Percentiles rank a stretch among this genome's conserved stretches.
Conservation (phyloP, 805 yeast genomes). For the Starmerella vaccinii region DNA sequence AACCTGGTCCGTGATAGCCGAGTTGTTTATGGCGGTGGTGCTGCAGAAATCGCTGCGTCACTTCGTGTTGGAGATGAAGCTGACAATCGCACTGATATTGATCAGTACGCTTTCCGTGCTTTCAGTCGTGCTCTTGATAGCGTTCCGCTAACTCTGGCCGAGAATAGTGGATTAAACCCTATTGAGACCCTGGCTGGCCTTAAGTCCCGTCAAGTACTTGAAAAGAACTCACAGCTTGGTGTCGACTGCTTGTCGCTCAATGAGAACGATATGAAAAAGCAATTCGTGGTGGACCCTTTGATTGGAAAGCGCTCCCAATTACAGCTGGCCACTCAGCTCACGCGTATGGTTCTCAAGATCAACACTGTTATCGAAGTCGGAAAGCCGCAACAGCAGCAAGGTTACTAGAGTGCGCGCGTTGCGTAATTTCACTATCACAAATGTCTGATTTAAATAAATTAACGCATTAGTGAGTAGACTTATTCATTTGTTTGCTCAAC, state of each 20-base stretch:
- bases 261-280: slow-evolving; percentile 82
- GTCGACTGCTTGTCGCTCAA: slow-evolving; percentile 90
- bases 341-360: slow-evolving; percentile 94
- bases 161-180: slow-evolving; percentile 91
- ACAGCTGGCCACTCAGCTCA: slow-evolving; percentile 88
- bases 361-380: slow-evolving; percentile 92
- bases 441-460: too few species aligned
- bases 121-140: slow-evolving; percentile 84
- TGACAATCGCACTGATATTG: slow-evolving; percentile 86
- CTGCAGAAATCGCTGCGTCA: slow-evolving; percentile 91
- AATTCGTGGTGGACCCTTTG: slow-evolving; percentile 91
- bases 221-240: slow-evolving; percentile 62
- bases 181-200: slow-evolving; percentile 78
- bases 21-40: slow-evolving; percentile 99
- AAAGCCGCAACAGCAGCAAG: slow-evolving; percentile 30
- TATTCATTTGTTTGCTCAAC: background rate
- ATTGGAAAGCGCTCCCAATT: slow-evolving; percentile 96
- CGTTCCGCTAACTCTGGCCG: slow-evolving; percentile 91
- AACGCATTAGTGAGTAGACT: too few species aligned
- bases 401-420: background rate
- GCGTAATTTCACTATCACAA: background rate
- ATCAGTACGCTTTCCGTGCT: slow-evolving; percentile 95
- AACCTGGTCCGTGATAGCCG: slow-evolving; percentile 84
- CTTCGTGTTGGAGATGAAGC: slow-evolving; percentile 85
- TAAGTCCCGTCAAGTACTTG: slow-evolving; percentile 75